phyloP scores from a whole-genome alignment of 768 basidiomycete species.

The Mycena crocata region DNA sequence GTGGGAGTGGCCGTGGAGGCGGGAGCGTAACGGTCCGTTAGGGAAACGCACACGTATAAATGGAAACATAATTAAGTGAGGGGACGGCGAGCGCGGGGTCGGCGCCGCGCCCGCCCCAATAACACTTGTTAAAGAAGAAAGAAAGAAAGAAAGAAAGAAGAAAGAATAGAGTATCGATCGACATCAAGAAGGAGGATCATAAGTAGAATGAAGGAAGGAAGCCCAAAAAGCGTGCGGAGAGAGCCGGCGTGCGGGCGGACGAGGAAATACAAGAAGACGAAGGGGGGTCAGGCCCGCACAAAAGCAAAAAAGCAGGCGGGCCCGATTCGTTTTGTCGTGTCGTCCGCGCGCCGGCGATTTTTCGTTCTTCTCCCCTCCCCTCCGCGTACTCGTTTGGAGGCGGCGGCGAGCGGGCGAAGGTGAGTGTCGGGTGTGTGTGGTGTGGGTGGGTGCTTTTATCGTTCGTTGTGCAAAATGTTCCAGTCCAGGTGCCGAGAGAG shows the following conservation, averaged over 20 bases:
- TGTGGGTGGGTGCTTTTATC: slow-evolving; percentile 24
- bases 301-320: slow-evolving; percentile 29
- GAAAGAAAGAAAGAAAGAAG: slow-evolving; percentile 11
- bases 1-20: not conserved
- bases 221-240: slow-evolving; percentile 25
- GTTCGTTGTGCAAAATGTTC: slow-evolving; percentile 31
- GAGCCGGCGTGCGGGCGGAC: slow-evolving; percentile 22
- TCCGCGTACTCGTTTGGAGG: not conserved
- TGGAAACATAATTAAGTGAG: slow-evolving; percentile 37
- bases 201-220: slow-evolving; percentile 21
- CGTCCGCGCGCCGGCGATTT: slow-evolving; percentile 30
- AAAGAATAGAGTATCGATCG: not conserved
- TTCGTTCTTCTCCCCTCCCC: slow-evolving; percentile 19
- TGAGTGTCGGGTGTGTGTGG: slow-evolving; percentile 17
- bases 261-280: slow-evolving; percentile 29
- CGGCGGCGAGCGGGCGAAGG: slow-evolving; percentile 22
- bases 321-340: slow-evolving; percentile 31
- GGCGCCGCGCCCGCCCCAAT: slow-evolving; percentile 24
- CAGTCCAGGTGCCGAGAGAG: slow-evolving; percentile 27
- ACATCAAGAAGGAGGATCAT: slow-evolving; percentile 21
- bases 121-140: slow-evolving; percentile 28
- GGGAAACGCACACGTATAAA: slow-evolving; percentile 28
- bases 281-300: slow-evolving; percentile 24
- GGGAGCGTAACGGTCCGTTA: slow-evolving; percentile 26
- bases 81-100: slow-evolving; percentile 27